Conservation (phyloP, 306 rosid species). For the Pterocarpus santalinus region DNA sequence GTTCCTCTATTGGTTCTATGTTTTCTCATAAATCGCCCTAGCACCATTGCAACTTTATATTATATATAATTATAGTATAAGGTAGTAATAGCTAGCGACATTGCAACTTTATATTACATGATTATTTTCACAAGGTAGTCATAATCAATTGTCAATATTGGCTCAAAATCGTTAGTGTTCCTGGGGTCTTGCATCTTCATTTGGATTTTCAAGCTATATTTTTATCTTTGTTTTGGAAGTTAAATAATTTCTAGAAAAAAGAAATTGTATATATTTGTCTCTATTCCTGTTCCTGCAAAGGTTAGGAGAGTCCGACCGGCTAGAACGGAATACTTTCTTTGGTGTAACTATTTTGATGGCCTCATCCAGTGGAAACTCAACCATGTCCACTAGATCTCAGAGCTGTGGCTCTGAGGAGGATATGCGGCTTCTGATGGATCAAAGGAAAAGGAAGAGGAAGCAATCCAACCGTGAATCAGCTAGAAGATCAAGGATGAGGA, state of each 20-base stretch:
- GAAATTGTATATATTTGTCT: no score
- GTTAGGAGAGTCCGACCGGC: no score
- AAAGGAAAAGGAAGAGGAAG: constrained; percentile 80
- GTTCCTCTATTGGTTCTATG: constrained; percentile 98
- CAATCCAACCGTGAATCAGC: constrained; percentile 91
- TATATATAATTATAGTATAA: constrained; percentile 23
- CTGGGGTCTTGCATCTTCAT: constrained; percentile 5
- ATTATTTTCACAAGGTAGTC: no score
- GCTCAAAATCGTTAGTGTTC: constrained; percentile 2
- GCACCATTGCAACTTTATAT: constrained; percentile 1
- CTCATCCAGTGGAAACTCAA: constrained; percentile 77
- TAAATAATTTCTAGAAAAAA: neutral
- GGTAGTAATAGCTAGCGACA: neutral
- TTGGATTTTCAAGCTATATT: neutral
- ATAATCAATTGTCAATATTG: neutral
- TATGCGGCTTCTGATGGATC: constrained; percentile 67
- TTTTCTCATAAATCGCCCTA: constrained; percentile 66
- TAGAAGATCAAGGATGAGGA: constrained; percentile 75
- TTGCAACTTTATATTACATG: no score
- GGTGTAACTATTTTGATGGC: constrained; percentile 57
- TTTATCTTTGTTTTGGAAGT: constrained; percentile 14
- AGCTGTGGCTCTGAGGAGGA: constrained; percentile 71
- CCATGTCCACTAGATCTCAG: constrained; percentile 52
- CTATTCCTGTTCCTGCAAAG: no score
- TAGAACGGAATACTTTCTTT: neutral